Conservation (phyloP, 1,284 basidiomycete species). For the Rhodotorula sp. region DNA sequence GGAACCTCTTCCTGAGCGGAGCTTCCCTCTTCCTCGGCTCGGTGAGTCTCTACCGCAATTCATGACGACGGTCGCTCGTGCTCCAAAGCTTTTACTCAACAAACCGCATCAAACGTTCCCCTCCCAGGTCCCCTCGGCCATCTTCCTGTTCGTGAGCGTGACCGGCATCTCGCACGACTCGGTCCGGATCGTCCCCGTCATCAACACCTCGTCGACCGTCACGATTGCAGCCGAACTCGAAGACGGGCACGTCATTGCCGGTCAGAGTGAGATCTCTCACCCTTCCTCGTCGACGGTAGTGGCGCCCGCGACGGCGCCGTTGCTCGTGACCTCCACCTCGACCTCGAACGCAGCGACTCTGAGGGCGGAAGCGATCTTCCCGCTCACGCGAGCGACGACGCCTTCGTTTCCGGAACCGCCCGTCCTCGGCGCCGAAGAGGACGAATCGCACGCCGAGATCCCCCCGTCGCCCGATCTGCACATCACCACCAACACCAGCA, state of each 20-base stretch:
- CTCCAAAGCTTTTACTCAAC: neutral
- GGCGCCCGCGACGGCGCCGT: too few species aligned
- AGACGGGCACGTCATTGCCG: constrained; percentile 75
- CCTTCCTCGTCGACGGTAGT: constrained; percentile 52
- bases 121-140: constrained; percentile 66
- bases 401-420: constrained; percentile 37
- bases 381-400: constrained; percentile 30
- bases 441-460: constrained; percentile 35
- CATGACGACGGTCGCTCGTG: neutral
- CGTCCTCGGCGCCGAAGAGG: constrained; percentile 38
- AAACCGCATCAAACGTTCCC: constrained; percentile 36
- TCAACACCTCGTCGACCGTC: constrained; percentile 94
- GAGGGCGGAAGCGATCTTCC: constrained; percentile 10
- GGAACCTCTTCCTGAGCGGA: constrained; percentile 61
- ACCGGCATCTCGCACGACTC: constrained; percentile 59
- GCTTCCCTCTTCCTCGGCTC: constrained; percentile 84
- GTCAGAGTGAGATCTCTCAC: constrained; percentile 97
- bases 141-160: constrained; percentile 91
- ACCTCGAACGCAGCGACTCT: neutral
- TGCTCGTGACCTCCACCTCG: neutral
- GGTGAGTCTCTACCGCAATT: constrained; percentile 52
- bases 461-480: neutral
- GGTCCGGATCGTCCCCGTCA: constrained; percentile 63
- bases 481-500: neutral
- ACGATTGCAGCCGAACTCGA: constrained; percentile 92